phyloP scores from a whole-genome alignment of 345 rosid genomes.

The Eucalyptus tenuipes region DNA sequence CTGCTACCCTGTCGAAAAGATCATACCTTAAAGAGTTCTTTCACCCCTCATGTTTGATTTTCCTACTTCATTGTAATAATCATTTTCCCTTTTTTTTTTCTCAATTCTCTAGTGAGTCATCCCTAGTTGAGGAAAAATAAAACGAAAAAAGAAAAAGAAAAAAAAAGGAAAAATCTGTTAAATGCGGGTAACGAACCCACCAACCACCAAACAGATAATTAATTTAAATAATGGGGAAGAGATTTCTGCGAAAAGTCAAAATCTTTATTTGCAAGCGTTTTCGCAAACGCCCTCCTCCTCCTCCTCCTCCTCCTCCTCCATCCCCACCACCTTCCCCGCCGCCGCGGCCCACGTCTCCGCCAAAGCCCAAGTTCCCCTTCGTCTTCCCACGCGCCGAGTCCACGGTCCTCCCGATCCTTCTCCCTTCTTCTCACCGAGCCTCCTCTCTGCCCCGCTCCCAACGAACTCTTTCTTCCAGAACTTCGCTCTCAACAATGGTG shows the following conservation, averaged over 20 bases:
- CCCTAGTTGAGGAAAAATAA: background rate
- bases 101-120: background rate
- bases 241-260: conserved; percentile 4
- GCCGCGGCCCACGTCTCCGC: background rate
- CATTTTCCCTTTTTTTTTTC: background rate
- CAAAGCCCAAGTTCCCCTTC: conserved; percentile 21
- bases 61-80: background rate
- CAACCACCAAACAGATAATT: background rate
- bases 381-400: conserved; percentile 56
- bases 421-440: conserved; percentile 48
- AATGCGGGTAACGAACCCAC: background rate
- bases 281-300: background rate
- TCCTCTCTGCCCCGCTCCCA: conserved; percentile 68
- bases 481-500: conserved; percentile 73
- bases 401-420: conserved; percentile 75
- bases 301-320: background rate
- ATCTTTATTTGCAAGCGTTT: background rate
- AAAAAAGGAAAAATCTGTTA: background rate
- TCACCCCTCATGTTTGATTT: background rate
- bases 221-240: background rate
- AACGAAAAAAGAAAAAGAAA: background rate
- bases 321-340: background rate
- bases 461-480: conserved; percentile 91
- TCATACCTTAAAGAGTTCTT: background rate
- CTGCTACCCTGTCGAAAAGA: background rate